Base-by-base conservation (phyloP, 768 basidiomycete species). In the Pulveroboletus ravenelii region DNA sequence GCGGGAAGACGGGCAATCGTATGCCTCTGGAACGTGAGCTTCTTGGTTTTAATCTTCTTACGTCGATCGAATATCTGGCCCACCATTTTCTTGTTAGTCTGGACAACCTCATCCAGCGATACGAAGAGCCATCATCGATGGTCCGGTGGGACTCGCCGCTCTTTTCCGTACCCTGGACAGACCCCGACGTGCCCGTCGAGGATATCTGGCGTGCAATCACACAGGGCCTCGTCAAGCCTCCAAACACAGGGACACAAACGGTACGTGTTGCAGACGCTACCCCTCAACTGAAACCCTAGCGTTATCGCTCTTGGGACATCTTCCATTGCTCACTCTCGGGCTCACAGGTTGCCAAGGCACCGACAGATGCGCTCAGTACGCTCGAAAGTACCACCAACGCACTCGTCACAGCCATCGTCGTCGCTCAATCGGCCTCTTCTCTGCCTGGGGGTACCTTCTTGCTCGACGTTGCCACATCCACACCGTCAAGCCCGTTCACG, bases 61-160 rank as follows among this genome's bases (percentile, higher is more conserved):
- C 10, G 15, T 48, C 17, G 36, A 30, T 14, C 10, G 6, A 20
- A 7, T 13, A 14, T 36, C 25, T 48, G 42, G 50, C 17, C 10
- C 6, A 1, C 5, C 25, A 0, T 1, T 5, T 35, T 29, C 9
- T 25, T 27, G 9, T 14, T n/a, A 55, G 52, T 8, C 34, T 50
- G 48, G 48, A 60, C 15, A 58, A 53, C 65, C 79, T 99, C 3
- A 68, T 98, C 32, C 74, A 85, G 62, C 78, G 95, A 45, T 98
- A 84, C 59, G 96, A 99, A 71, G 96, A 98, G 61, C 96, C 96
- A 0, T 93, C 91, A 0, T 94, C 93, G 5, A 94, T 94, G 87
- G 94, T 90, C n/a, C 82, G 95, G 43, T 99, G 95, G 95, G 95
- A 99, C 67, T 89, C 95, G 0, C 95, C 96, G 0, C 77, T 98